Evolutionary conservation across 2,329 filamentous ascomycete genomes (phyloP).

Genomic region (Mycogone perniciosa): DNA sequence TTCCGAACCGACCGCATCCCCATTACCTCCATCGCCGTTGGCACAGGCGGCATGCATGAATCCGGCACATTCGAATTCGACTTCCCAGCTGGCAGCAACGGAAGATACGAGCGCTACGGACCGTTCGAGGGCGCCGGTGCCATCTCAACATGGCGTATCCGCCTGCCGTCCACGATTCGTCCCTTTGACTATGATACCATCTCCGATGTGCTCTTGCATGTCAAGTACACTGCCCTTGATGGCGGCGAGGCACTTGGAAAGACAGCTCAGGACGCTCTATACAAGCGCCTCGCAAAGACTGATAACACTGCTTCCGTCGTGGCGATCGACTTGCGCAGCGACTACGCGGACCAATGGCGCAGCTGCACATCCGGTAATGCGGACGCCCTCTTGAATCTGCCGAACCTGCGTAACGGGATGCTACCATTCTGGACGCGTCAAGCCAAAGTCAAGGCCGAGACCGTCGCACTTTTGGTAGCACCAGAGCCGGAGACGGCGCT

Average conservation of each 20-base stretch:
- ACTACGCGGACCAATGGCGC: too few species aligned
- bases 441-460: too few species aligned
- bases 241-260: conserved; percentile 17
- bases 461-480: too few species aligned
- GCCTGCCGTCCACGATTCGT: conserved; percentile 19
- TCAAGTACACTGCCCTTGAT: conserved; percentile 28
- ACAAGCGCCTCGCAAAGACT: too few species aligned
- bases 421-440: too few species aligned
- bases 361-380: too few species aligned
- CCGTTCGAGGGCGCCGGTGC: conserved; percentile 35
- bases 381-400: too few species aligned
- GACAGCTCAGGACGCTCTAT: too few species aligned
- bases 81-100: conserved; percentile 15
- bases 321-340: too few species aligned
- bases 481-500: too few species aligned
- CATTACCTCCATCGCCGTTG: background rate
- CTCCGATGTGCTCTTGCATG: conserved; percentile 28
- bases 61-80: conserved; percentile 28
- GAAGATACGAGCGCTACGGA: conserved; percentile 21
- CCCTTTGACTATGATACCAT: conserved; percentile 30
- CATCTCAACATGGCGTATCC: conserved; percentile 26
- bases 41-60: conserved; percentile 17
- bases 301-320: too few species aligned
- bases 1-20: background rate
- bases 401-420: too few species aligned